A percentile compares a stretch with the other conserved stretches of the same genome.
Evolutionary conservation across 371 early-diverging fungal species (phyloP).

Genomic region (Smittium culicis): DNA sequence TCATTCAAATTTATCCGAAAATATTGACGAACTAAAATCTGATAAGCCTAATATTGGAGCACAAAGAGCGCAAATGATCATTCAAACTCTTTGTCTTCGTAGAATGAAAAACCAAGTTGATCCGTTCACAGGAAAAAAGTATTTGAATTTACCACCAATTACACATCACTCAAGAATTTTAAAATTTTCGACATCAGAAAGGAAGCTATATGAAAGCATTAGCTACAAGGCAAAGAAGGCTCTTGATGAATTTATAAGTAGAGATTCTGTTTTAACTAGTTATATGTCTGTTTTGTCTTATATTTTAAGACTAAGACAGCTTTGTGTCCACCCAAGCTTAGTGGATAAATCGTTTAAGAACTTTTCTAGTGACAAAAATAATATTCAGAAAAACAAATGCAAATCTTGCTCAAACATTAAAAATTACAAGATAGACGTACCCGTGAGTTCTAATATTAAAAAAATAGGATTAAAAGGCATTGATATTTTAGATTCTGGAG

Average conservation of each 20-base stretch:
- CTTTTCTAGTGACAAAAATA: neutral
- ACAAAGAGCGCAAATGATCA: slow-evolving; percentile 20
- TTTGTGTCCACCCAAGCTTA: slow-evolving; percentile 35
- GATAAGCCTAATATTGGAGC: slow-evolving; percentile 29
- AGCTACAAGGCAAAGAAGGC: slow-evolving; percentile 23
- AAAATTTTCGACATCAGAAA: slow-evolving; percentile 26
- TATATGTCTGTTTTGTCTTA: slow-evolving; percentile 34
- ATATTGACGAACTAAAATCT: slow-evolving; percentile 15
- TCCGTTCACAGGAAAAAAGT: slow-evolving; percentile 20
- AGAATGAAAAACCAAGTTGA: slow-evolving; percentile 31
- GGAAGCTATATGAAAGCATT: slow-evolving; percentile 25
- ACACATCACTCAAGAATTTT: slow-evolving; percentile 26
- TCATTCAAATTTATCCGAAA: slow-evolving; percentile 33
- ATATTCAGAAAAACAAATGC: too few species aligned
- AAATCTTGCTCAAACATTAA: too few species aligned
- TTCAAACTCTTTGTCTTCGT: slow-evolving; percentile 26
- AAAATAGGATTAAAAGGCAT: too few species aligned
- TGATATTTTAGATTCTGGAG: too few species aligned
- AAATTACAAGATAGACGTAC: too few species aligned
- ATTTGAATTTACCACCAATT: slow-evolving; percentile 38
- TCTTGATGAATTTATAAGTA: slow-evolving; percentile 17
- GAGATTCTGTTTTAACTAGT: slow-evolving; percentile 27
- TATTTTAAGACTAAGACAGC: slow-evolving; percentile 34
- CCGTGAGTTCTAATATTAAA: too few species aligned
- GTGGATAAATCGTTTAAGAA: neutral